Percentiles rank a stretch among this genome's conserved stretches.
Conservation (phyloP, 768 basidiomycete species). For the Kwoniella sp. region DNA sequence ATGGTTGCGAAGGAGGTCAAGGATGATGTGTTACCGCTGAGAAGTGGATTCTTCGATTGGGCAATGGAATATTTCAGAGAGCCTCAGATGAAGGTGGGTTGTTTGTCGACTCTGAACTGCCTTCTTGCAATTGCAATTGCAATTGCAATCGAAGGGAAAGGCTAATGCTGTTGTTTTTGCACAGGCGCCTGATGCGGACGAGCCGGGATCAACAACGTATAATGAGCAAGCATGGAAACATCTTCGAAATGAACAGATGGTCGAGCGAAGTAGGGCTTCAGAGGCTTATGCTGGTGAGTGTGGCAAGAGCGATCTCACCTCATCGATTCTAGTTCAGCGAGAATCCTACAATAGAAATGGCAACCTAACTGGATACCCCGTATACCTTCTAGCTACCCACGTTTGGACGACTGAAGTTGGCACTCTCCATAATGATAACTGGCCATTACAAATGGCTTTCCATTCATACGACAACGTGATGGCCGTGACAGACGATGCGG, state of each 20-base stretch:
- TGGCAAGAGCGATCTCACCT: not conserved
- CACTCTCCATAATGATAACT: slow-evolving; percentile 54
- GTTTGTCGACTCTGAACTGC: no score
- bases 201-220: slow-evolving; percentile 89
- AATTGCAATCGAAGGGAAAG: not conserved
- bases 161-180: not conserved
- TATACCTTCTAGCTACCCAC: slow-evolving; percentile 33
- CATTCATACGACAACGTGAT: slow-evolving; percentile 91
- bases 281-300: slow-evolving; percentile 72
- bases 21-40: slow-evolving; percentile 81
- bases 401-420: slow-evolving; percentile 57
- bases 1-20: slow-evolving; percentile 63
- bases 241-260: slow-evolving; percentile 79
- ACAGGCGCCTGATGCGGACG: slow-evolving; percentile 87
- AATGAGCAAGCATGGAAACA: slow-evolving; percentile 96
- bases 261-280: slow-evolving; percentile 69
- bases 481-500: slow-evolving; percentile 78
- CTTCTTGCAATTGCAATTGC: no score
- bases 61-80: slow-evolving; percentile 96
- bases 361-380: not conserved
- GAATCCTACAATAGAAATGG: no score
- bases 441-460: slow-evolving; percentile 68
- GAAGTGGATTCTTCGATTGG: slow-evolving; percentile 93
- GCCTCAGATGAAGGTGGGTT: slow-evolving; percentile 89
- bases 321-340: not conserved